Evolutionary conservation across 2,329 filamentous ascomycete genomes (phyloP), one percentile per base, ranked within the genome.

Genomic region (Thielaviopsis populi): DNA sequence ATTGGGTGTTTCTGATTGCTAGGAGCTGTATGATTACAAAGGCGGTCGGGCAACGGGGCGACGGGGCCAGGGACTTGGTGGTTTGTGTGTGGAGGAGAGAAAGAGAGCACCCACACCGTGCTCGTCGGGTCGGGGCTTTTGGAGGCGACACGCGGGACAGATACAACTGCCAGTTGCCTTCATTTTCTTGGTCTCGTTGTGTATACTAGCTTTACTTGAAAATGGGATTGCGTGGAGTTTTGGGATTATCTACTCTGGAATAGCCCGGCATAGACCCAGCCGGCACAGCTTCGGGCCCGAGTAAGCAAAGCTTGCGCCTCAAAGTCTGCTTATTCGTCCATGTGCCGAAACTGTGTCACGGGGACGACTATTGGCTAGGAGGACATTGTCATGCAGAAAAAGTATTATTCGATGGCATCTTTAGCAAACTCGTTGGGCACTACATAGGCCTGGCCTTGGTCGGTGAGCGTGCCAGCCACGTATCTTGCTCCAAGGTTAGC

Each of bases 181-280:
- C 15, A 6, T 46, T 27, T 48, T 19, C 41, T 46, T 46, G 48
- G 17, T 61, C 59, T 13, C 41, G 41, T 48, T 30, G 59, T 46
- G 41, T 27, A 46, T 61, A 56, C 50, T 56, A 56, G 50, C 50
- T 56, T 56, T 65, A 62, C 50, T 62, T 58, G 61, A 59, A 62
- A 41, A 41, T 43, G 63, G 58, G 41, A 48, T 63, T 62, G 50
- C 53, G 13, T 42, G 63, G 59, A 62, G 63, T 61, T 62, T 61
- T 50, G 48, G 50, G 63, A 42, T 65, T 65, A 13, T 43, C 24
- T 48, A 43, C 24, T 46, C 22, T 48, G n/a, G 50, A 56, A 56
- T 27, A 56, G 27, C 50, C 22, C 13, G 24, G 22, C 50, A 54
- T 30, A 54, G 24, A 54, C 50, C 24, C 27, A 17, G 27, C 30